A percentile compares a stretch with the other conserved stretches of the same genome.
phyloP scores from a whole-genome alignment of 2,329 filamentous ascomycete genomes.

The Trichoderma hamatum region DNA sequence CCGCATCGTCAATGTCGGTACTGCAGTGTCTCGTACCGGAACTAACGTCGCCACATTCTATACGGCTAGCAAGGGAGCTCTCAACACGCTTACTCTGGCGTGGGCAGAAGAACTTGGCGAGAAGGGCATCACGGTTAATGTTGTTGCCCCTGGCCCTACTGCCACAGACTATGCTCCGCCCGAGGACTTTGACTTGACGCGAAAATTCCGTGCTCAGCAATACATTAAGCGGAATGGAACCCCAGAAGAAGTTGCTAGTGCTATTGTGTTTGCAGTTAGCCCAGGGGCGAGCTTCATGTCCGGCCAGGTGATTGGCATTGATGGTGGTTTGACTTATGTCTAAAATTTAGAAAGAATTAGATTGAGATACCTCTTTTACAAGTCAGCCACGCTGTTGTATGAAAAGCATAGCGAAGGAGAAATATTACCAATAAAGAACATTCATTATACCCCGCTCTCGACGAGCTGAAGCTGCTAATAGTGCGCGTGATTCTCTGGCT shows the following conservation, averaged over 20 bases:
- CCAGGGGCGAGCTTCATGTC: conserved; percentile 30
- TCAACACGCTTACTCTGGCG: conserved; percentile 60
- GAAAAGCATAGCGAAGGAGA: no score
- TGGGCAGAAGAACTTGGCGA: conserved; percentile 58
- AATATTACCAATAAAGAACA: no score
- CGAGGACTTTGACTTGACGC: conserved; percentile 45
- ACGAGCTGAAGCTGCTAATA: neutral
- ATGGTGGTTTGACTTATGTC: conserved; percentile 28
- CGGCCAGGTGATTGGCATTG: conserved; percentile 31
- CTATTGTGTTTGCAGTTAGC: conserved; percentile 29
- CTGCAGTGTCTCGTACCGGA: conserved; percentile 42
- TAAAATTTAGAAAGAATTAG: no score
- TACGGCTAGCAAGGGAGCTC: conserved; percentile 58
- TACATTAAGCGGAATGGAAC: conserved; percentile 30
- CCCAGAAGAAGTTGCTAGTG: conserved; percentile 30
- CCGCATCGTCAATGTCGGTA: conserved; percentile 56
- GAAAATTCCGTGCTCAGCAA: conserved; percentile 39
- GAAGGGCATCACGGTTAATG: conserved; percentile 54
- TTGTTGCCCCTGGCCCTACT: conserved; percentile 49
- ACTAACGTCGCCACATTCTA: conserved; percentile 54
- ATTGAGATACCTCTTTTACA: no score
- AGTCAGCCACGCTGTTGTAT: no score
- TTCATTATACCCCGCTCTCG: neutral
- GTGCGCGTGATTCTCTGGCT: neutral
- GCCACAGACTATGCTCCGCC: conserved; percentile 57